Percentiles rank a stretch among this genome's conserved stretches.
phyloP scores from a whole-genome alignment of 176 grass and related monocot genomes.

The Areca catechu region DNA sequence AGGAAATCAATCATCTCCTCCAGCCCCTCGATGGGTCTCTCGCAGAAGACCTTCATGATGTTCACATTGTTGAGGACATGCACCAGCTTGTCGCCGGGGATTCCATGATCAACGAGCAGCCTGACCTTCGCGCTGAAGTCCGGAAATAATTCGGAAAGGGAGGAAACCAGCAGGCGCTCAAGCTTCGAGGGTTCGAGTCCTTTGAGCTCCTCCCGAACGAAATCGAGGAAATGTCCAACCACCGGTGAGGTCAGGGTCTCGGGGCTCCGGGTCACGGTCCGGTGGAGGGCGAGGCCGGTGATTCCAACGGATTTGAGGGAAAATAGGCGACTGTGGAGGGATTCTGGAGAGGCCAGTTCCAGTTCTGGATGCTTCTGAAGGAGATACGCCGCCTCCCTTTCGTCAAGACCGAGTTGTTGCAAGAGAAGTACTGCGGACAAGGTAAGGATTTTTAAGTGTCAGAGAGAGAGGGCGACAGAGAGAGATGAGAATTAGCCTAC shows the following conservation, averaged over 20 bases:
- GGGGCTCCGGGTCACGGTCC: conserved; percentile 2
- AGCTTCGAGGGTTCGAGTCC: conserved; percentile 12
- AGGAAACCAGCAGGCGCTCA: conserved; percentile 2
- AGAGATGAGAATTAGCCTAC: too few relatives aligned
- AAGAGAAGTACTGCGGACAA: not conserved
- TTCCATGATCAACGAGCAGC: conserved; percentile 7
- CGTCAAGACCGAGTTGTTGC: conserved; percentile 13
- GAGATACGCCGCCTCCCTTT: not conserved
- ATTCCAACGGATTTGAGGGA: conserved; percentile 4
- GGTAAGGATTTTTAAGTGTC: too few relatives aligned
- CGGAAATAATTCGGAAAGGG: not conserved
- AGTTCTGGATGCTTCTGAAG: not conserved
- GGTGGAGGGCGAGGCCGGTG: not conserved
- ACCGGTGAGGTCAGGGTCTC: conserved; percentile 7
- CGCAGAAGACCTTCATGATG: conserved; percentile 13
- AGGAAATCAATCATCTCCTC: conserved; percentile 17
- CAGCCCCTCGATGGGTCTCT: conserved; percentile 8
- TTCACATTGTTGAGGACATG: conserved; percentile 15
- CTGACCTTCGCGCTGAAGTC: conserved; percentile 1
- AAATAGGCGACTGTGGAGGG: conserved; percentile 2
- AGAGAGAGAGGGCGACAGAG: not conserved
- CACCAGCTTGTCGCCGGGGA: conserved; percentile 2
- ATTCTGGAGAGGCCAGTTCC: not conserved
- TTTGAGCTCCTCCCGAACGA: not conserved
- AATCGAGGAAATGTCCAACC: conserved; percentile 15